Conservation (phyloP, 306 rosid genomes). For the Cicer judaicum region DNA sequence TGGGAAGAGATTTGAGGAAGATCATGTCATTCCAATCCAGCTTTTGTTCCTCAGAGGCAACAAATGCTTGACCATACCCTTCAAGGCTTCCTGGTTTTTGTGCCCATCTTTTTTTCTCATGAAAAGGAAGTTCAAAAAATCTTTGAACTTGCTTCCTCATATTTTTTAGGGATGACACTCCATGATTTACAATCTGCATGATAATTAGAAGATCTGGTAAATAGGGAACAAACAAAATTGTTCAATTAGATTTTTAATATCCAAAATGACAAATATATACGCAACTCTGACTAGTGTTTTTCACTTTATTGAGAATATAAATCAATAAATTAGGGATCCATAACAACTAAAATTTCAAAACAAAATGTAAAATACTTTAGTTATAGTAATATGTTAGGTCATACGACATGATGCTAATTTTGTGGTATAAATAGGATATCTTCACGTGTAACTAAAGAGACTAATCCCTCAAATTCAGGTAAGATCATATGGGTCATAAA, state of each 20-base stretch:
- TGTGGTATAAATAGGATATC: not conserved
- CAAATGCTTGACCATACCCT: conserved; percentile 65
- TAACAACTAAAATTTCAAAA: too few relatives aligned
- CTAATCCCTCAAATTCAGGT: not conserved
- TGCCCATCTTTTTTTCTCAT: conserved; percentile 51
- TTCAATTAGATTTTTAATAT: not conserved
- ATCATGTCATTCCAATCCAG: conserved; percentile 66
- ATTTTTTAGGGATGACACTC: conserved; percentile 40
- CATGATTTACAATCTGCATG: conserved; percentile 52
- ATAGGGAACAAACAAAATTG: not conserved
- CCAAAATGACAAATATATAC: conserved; percentile 3
- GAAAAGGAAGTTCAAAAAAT: conserved; percentile 53
- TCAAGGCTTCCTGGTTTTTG: conserved; percentile 56
- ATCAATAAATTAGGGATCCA: too few relatives aligned
- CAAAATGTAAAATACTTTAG: not conserved
- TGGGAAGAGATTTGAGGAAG: conserved; percentile 53
- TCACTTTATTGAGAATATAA: too few relatives aligned
- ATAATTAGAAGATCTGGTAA: not conserved
- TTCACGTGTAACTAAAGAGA: not conserved
- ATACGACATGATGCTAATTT: too few relatives aligned
- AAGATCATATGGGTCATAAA: not conserved
- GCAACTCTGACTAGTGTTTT: not conserved
- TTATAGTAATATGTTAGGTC: too few relatives aligned
- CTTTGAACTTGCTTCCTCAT: conserved; percentile 50
- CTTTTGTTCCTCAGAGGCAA: conserved; percentile 49